Percentiles rank a stretch among this genome's conserved stretches.
Conservation (phyloP, 345 rosid species). For the Gossypium ekmanianum region DNA sequence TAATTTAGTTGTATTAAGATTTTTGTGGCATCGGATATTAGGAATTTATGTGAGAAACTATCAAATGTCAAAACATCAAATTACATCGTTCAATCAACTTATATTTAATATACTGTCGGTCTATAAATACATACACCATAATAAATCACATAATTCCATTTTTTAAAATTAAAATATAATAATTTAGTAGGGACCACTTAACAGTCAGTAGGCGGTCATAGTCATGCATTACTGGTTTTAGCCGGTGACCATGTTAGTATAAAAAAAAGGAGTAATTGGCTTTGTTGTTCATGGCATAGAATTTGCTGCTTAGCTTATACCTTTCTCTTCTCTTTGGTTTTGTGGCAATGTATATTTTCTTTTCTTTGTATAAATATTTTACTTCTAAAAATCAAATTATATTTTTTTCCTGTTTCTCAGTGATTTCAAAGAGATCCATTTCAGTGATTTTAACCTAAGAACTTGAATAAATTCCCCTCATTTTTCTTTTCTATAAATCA, state of each 20-base stretch:
- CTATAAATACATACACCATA: too few relatives aligned
- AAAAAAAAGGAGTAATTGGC: neutral
- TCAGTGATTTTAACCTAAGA: neutral
- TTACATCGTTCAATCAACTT: too few relatives aligned
- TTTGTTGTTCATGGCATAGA: neutral
- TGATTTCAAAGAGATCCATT: neutral
- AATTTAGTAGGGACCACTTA: slow-evolving; percentile 11
- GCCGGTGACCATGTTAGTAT: slow-evolving; percentile 16
- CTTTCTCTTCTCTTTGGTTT: neutral
- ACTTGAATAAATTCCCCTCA: too few relatives aligned
- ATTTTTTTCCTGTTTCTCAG: neutral
- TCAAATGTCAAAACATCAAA: too few relatives aligned
- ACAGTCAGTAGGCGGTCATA: slow-evolving; percentile 13
- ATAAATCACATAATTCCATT: too few relatives aligned
- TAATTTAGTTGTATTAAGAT: too few relatives aligned
- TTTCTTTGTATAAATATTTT: neutral
- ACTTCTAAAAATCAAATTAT: neutral
- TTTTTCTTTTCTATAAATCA: too few relatives aligned
- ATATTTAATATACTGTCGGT: too few relatives aligned
- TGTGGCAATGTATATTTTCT: neutral
- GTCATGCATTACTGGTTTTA: slow-evolving; percentile 6
- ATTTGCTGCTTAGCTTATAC: neutral
- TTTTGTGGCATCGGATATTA: too few relatives aligned
- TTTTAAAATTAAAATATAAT: neutral
- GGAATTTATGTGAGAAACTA: too few relatives aligned